phyloP scores from a whole-genome alignment of 2,329 filamentous ascomycete species.

The Paraconiothyrium sp. region DNA sequence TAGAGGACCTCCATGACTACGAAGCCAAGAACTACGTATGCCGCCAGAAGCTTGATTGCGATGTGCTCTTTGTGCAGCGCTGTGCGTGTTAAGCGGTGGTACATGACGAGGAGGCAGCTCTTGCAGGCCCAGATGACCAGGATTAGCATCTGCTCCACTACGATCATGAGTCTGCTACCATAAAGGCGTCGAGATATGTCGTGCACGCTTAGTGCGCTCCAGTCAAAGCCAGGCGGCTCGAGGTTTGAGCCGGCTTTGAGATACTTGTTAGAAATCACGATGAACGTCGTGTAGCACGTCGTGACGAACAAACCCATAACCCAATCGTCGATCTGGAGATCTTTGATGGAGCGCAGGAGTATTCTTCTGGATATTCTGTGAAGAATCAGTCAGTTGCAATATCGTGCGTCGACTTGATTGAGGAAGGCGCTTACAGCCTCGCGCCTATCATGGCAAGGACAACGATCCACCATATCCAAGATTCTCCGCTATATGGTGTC shows the following conservation, averaged over 20 bases:
- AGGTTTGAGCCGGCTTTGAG: slow-evolving; percentile 54
- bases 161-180: slow-evolving; percentile 60
- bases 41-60: slow-evolving; percentile 56
- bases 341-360: slow-evolving; percentile 57
- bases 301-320: slow-evolving; percentile 63
- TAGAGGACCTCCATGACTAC: slow-evolving; percentile 59
- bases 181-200: slow-evolving; percentile 45
- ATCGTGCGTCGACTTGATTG: not conserved
- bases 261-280: slow-evolving; percentile 59
- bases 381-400: slow-evolving; percentile 16
- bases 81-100: slow-evolving; percentile 58
- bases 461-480: slow-evolving; percentile 59
- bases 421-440: slow-evolving; percentile 50
- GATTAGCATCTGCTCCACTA: slow-evolving; percentile 63
- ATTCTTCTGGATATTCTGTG: slow-evolving; percentile 55
- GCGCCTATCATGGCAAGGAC: slow-evolving; percentile 52
- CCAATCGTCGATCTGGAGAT: slow-evolving; percentile 66
- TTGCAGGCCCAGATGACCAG: slow-evolving; percentile 63
- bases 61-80: slow-evolving; percentile 38
- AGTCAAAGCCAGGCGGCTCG: slow-evolving; percentile 57
- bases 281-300: slow-evolving; percentile 59
- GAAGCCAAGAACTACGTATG: slow-evolving; percentile 59
- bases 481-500: slow-evolving; percentile 51
- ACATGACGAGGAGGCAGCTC: slow-evolving; percentile 63
- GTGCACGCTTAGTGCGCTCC: slow-evolving; percentile 49